phyloP scores from a whole-genome alignment of 805 yeast genomes.

The Isabelozyma pseudorhagii region DNA sequence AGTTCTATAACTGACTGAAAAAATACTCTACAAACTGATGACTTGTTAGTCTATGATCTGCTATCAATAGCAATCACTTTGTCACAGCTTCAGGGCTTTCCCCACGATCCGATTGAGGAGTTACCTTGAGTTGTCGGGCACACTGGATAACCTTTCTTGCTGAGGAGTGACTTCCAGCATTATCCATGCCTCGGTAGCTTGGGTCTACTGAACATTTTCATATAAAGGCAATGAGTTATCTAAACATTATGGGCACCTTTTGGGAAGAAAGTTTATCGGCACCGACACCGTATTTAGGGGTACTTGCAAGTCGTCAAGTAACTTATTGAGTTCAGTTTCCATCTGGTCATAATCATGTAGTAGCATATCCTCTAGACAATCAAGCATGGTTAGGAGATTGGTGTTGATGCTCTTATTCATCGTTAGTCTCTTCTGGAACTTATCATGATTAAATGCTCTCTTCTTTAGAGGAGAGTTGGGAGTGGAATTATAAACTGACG shows the following conservation, averaged over 20 bases:
- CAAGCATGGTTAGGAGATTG: conserved; percentile 16
- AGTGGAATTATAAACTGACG: background rate
- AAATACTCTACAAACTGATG: too few relatives aligned
- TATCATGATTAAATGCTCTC: background rate
- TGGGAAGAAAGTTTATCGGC: background rate
- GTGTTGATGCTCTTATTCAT: conserved; percentile 4
- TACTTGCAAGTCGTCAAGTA: conserved; percentile 7
- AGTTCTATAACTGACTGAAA: too few relatives aligned
- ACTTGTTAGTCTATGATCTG: too few relatives aligned
- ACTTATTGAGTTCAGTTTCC: conserved; percentile 10
- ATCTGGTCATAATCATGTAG: conserved; percentile 17
- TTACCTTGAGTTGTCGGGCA: too few relatives aligned
- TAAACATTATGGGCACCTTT: background rate
- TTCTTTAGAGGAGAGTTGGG: background rate
- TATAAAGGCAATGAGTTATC: background rate
- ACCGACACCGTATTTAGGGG: background rate
- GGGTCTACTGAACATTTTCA: background rate
- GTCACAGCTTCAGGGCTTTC: too few relatives aligned
- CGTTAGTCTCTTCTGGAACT: background rate
- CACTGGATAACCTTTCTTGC: too few relatives aligned
- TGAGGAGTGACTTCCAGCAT: too few relatives aligned
- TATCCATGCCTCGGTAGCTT: too few relatives aligned
- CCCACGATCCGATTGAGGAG: too few relatives aligned
- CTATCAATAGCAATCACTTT: too few relatives aligned
- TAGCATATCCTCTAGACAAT: conserved; percentile 26